Base-by-base conservation (phyloP, 805 yeast genomes). In the Ogataea polymorpha region DNA sequence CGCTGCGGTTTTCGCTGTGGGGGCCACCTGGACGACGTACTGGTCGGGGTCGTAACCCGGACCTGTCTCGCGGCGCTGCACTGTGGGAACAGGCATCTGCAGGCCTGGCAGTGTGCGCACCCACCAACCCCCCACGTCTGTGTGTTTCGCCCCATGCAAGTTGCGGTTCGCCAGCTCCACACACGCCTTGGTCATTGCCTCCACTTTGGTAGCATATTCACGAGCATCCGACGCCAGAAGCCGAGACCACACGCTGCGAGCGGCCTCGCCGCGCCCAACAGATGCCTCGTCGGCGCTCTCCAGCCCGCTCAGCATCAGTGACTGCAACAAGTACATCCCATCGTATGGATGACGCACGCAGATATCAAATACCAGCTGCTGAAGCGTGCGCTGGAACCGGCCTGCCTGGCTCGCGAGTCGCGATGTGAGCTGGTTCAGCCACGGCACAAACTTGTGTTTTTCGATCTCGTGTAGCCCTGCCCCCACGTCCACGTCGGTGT, bases 381-480 rank as follows among this genome's bases (percentile, higher is more conserved):
- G 71, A 16, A 89, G 59, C 1, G 73, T 54, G 2, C 45, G 55
- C 53, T 86, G 96, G 51, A 88, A 89, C 0, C 53, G 27, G 1
- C 71, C 57, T 0, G 50, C 39, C 8, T 76, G 84, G 25, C 62
- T 64, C 1, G 76, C 63, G 12, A 90, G 55, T 41, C 93, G 68
- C 0, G 97, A 86, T 3, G 86, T 70, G 32, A 90, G 69, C 56
- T 90, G 98, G 44, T 83, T 81, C 26, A 82, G 69, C 96, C 97
- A 90, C 0, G 88, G 76, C 5, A 86, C 68, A 39, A 88, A 75
- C 50, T 81, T 81, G 54, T 69, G 67, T 11, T 75, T 68, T 0
- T 95, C 84, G 14, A 86, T 61, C 0, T 37, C 35, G 0, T 54
- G 37, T 4, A 66, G 62, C 2, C 56, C 50, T 11, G 53, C 53